Percentiles rank a stretch among this genome's conserved stretches.
Evolutionary conservation across 257 asterid species (phyloP).

Genomic region (Thymus mandschuricus): DNA sequence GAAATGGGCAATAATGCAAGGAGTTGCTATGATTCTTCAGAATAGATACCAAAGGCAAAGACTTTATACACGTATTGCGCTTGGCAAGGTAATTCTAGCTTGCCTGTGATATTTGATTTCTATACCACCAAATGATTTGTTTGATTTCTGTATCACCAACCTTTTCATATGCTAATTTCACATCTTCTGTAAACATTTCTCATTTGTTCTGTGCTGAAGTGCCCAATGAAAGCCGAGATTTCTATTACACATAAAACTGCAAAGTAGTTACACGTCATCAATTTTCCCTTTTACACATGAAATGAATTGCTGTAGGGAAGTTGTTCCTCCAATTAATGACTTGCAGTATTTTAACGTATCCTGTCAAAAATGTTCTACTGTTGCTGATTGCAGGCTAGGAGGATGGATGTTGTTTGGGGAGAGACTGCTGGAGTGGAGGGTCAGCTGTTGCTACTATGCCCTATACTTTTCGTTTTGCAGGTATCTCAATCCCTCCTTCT

Average conservation of each 20-base stretch:
- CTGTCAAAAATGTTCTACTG: constrained; percentile 5
- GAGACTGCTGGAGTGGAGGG: constrained; percentile 98
- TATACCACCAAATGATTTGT: not conserved
- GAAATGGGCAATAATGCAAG: constrained; percentile 98
- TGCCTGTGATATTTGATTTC: constrained; percentile 25
- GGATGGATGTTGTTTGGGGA: constrained; percentile 99
- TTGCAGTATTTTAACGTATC: constrained; percentile 7
- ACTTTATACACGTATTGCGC: constrained; percentile 93
- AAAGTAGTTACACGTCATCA: constrained; percentile 17
- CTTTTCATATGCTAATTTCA: not conserved
- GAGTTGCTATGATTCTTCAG: constrained; percentile 93
- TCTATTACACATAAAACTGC: constrained; percentile 12
- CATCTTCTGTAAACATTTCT: constrained; percentile 8
- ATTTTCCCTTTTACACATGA: not conserved
- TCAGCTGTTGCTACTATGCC: constrained; percentile 74
- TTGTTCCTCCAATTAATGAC: constrained; percentile 13
- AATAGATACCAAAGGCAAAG: constrained; percentile 94
- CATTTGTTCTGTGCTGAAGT: not conserved
- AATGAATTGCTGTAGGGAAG: constrained; percentile 11
- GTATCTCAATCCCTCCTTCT: constrained; percentile 39
- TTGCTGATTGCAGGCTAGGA: constrained; percentile 67
- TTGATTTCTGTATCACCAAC: constrained; percentile 16
- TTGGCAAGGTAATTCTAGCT: constrained; percentile 74
- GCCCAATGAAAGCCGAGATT: constrained; percentile 10
- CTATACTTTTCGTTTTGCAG: constrained; percentile 81